Evolutionary conservation across 2,329 filamentous ascomycete species (phyloP), one percentile per base, ranked within the genome.

Genomic region (Dothiorella sarmentorum): DNA sequence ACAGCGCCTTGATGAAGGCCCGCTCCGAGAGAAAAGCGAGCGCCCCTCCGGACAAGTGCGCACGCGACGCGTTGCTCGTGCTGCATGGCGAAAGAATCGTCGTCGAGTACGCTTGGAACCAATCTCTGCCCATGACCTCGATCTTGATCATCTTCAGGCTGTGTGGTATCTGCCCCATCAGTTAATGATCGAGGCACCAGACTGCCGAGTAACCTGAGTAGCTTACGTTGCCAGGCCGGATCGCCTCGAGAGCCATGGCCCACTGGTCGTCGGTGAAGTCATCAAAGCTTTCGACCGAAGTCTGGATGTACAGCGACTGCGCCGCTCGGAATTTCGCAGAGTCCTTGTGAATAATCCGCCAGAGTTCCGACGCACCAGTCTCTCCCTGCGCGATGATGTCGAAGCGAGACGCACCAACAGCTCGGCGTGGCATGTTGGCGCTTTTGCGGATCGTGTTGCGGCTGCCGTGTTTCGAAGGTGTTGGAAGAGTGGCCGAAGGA

Each of bases 261-360:
- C 66, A 62, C 31, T 42, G 37, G 56, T 64, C 61, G 49, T 66
- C 64, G 0, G 37, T 24, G 18, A 29, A 59, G 2, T 61, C 60
- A 26, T 64, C 58, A 42, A 29, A 45, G 24, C 60, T 40, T 42
- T 53, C 42, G 13, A 47, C 59, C 37, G 63, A 51, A 7, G 65
- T 55, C 42, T 61, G 57, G 20, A 66, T 59, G 43, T 49, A 58
- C 33, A 58, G 42, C 31, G 55, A 58, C 10, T 11, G 31, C 7
- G 44, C 35, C 6, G 27, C 33, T 29, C 40, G 55, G 22, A 58
- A 58, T 17, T 13, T 27, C 24, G 18, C 22, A 2, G 24, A 17
- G 10, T 49, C 33, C 18, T 26, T 18, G 13, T 37, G 29, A 20
- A 58, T 38, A 10, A 49, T 26, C 13, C 18, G 6, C 33, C 26